Base-by-base conservation (phyloP, 768 basidiomycete species). In the Cyclocybe aegerita region DNA sequence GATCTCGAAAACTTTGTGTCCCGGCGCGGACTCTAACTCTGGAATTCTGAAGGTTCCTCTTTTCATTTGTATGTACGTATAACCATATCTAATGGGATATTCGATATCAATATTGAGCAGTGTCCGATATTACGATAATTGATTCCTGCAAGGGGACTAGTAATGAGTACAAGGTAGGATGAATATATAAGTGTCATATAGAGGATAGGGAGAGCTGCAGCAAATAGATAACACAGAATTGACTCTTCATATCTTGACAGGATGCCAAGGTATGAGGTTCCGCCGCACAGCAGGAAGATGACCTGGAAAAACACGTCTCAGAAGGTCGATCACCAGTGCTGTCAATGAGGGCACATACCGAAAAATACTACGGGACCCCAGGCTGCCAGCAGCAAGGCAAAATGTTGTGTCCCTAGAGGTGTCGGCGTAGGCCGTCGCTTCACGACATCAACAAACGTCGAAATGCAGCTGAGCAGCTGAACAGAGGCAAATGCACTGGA, bases 1-100 rank as follows among this genome's bases (percentile, higher is more conserved):
- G 91, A 93, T 62, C 70, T 93, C 14, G 81, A 90, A 62, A 78
- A 71, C 41, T 82, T 84, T 57, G 79, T 81, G 37, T 66, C 71
- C 23, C 72, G 82, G 34, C 71, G 81, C 42, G 82, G 80, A 14
- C 66, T 70, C 42, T 67, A 53, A 65, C 50, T 39, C 14, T 46
- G 35, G 35, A 50, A 46, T 39, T 48, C 29, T 45, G 15, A 47
- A 11, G 43, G 29, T 14, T 31, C 23, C 34, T 11, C 34, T 33
- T 34, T 43, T 8, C 29, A 48, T 34, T 42, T 23, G 23, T 23
- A 37, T 34, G 31, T 15, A 15, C 43, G 33, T 32, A 37, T 32
- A 12, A 15, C 33, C 14, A 16, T 12, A 12, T 17, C 41, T 29
- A 46, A 51, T 32, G 38, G 44, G 32, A 39, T 39, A 38, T 39